Base-by-base conservation (phyloP, 768 basidiomycete species). In the Dioszegia aurantiaca region DNA sequence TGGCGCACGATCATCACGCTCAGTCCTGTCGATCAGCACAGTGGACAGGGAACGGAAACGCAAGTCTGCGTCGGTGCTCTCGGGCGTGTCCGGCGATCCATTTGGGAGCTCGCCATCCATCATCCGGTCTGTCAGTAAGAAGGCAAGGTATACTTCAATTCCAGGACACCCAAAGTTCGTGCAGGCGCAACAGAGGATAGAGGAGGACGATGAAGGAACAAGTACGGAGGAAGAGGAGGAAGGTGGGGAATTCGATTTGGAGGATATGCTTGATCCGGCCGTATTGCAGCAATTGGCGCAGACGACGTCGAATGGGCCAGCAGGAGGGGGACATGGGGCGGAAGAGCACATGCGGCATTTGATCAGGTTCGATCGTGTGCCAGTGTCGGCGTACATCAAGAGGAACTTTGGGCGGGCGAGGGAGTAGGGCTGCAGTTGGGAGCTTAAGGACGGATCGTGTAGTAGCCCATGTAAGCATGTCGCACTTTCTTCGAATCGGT, bases 101-200 rank as follows among this genome's bases (percentile, higher is more conserved):
- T 71, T 71, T 59, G 58, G 53, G 27, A 41, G 39, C 4, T 37
- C 55, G 14, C 33, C 33, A 23, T 27, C 55, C n/a, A 30, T 26
- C 14, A 26, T 49, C 53, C 26, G 36, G 17, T 16, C 21, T 16
- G 26, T 39, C 5, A 40, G 36, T 19, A 59, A 59, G 37, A 57
- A 59, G 39, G 65, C 65, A 12, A 46, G 69, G 54, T 73, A 73
- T 53, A 68, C 72, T 5, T 70, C 69, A 36, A 73, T 73, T 27
- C 72, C 72, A 23, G 72, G 72, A 26, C 72, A 73, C 58, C 72
- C 72, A 14, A 61, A 69, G 19, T 73, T 56, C 46, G 36, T 68
- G 26, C 61, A 60, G 17, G 70, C 70, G 33, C 60, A 60, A 21
- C 49, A 59, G 14, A 67, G 5, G 26, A 43, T 26, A n/a, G 40